phyloP scores from a whole-genome alignment of 129 eudicot genomes.

The Chrysanthemum lavandulifolium region DNA sequence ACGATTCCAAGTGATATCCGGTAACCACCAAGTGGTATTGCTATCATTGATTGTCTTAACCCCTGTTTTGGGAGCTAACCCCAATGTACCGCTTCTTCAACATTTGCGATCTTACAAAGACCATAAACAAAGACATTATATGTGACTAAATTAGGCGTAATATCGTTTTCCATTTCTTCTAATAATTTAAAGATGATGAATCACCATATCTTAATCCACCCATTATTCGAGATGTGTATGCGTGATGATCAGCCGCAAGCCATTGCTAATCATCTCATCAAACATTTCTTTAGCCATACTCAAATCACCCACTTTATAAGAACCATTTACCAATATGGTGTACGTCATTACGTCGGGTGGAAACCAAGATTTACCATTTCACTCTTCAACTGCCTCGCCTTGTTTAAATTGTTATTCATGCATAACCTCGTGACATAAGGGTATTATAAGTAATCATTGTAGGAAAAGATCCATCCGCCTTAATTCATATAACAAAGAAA shows the following conservation, averaged over 20 bases:
- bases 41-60: too few relatives aligned
- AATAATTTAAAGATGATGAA: slow-evolving; percentile 30
- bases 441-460: slow-evolving; percentile 58
- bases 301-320: slow-evolving; percentile 47
- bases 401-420: slow-evolving; percentile 40
- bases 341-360: slow-evolving; percentile 60
- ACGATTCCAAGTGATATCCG: too few relatives aligned
- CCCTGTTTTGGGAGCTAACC: too few relatives aligned
- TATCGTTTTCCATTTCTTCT: slow-evolving; percentile 62
- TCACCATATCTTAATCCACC: slow-evolving; percentile 57
- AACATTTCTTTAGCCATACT: slow-evolving; percentile 44
- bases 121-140: slow-evolving; percentile 63
- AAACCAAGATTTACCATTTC: slow-evolving; percentile 49
- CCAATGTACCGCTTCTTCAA: slow-evolving; percentile 50
- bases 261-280: slow-evolving; percentile 54
- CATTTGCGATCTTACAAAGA: slow-evolving; percentile 44
- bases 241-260: slow-evolving; percentile 58
- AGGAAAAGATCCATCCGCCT: slow-evolving; percentile 35
- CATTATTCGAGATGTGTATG: slow-evolving; percentile 45
- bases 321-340: slow-evolving; percentile 55
- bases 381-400: slow-evolving; percentile 45
- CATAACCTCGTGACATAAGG: slow-evolving; percentile 55
- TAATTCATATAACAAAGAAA: slow-evolving; percentile 47
- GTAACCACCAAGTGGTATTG: too few relatives aligned
- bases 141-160: slow-evolving; percentile 38